Evolutionary conservation across 352 stramenopile species (phyloP).

Genomic region (Pythium scleroteichum): DNA sequence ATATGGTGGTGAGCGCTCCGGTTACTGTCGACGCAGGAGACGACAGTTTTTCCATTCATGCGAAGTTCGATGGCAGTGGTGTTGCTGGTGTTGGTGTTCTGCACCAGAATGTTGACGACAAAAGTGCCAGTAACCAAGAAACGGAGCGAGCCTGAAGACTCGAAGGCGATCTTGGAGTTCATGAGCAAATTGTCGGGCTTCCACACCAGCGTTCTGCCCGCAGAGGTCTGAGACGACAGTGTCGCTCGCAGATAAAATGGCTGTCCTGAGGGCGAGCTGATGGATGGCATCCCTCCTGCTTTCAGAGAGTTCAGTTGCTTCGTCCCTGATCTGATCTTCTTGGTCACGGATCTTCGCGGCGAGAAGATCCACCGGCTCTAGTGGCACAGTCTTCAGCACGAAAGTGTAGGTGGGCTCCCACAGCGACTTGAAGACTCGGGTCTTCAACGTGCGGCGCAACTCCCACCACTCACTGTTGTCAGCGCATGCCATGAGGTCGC

Average conservation of each 20-base stretch:
- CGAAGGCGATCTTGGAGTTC: background rate
- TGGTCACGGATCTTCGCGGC: conserved; percentile 20
- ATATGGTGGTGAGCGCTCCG: conserved; percentile 1
- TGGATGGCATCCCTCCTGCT: no score
- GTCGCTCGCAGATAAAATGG: conserved; percentile 1
- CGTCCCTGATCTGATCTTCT: conserved; percentile 10
- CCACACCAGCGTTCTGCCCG: conserved; percentile 5
- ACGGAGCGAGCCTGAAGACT: conserved; percentile 2
- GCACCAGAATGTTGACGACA: conserved; percentile 5
- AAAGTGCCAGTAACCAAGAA: conserved; percentile 9
- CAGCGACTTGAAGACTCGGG: conserved; percentile 8
- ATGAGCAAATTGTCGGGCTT: background rate
- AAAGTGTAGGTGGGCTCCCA: conserved; percentile 18
- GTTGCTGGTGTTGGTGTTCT: conserved; percentile 15
- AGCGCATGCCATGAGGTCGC: background rate
- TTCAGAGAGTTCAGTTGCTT: no score
- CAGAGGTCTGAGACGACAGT: background rate
- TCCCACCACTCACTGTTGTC: background rate
- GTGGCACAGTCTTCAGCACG: conserved; percentile 11
- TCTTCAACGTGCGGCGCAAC: conserved; percentile 8
- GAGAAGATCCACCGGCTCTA: conserved; percentile 12
- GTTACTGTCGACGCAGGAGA: conserved; percentile 10
- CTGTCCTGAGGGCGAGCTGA: no score
- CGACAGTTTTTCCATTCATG: conserved; percentile 6
- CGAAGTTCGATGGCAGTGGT: conserved; percentile 7